A percentile compares a stretch with the other conserved stretches of the same genome.
Evolutionary conservation across 441 rosid species (phyloP).

Genomic region (Euphorbia schlechtendalii): DNA sequence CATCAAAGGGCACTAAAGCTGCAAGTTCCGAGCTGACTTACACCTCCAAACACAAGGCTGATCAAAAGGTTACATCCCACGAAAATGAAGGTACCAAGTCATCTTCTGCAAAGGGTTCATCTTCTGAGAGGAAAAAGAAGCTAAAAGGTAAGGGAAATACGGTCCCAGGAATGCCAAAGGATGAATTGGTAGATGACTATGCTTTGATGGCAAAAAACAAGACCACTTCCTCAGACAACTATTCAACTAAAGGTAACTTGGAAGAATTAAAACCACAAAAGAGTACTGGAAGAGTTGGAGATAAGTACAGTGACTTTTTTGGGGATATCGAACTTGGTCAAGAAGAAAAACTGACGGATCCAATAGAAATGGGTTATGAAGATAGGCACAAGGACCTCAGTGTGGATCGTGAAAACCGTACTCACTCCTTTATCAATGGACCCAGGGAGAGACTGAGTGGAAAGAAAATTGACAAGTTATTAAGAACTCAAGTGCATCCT

Average conservation of each 20-base stretch:
- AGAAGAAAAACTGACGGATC: conserved; percentile 43
- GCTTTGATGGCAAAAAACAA: conserved; percentile 42
- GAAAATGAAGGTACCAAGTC: conserved; percentile 35
- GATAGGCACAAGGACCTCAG: conserved; percentile 33
- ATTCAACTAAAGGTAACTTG: conserved; percentile 35
- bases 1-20: conserved; percentile 35
- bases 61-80: conserved; percentile 27
- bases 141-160: conserved; percentile 37
- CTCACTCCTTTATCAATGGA: conserved; percentile 24
- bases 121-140: conserved; percentile 49
- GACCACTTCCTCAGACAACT: conserved; percentile 30
- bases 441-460: conserved; percentile 37
- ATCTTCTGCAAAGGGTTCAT: conserved; percentile 38
- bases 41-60: conserved; percentile 38
- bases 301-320: conserved; percentile 64
- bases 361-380: conserved; percentile 28
- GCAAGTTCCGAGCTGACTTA: conserved; percentile 34
- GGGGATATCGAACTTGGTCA: conserved; percentile 66
- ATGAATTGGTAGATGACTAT: conserved; percentile 33
- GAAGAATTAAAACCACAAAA: conserved; percentile 40
- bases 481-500: conserved; percentile 26
- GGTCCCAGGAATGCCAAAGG: conserved; percentile 36
- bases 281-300: conserved; percentile 44
- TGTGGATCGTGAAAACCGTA: conserved; percentile 37
- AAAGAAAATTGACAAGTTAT: conserved; percentile 28